Evolutionary conservation across 768 basidiomycete genomes (phyloP), one percentile per base, ranked within the genome.

Genomic region (Leccinum aurantiacum): DNA sequence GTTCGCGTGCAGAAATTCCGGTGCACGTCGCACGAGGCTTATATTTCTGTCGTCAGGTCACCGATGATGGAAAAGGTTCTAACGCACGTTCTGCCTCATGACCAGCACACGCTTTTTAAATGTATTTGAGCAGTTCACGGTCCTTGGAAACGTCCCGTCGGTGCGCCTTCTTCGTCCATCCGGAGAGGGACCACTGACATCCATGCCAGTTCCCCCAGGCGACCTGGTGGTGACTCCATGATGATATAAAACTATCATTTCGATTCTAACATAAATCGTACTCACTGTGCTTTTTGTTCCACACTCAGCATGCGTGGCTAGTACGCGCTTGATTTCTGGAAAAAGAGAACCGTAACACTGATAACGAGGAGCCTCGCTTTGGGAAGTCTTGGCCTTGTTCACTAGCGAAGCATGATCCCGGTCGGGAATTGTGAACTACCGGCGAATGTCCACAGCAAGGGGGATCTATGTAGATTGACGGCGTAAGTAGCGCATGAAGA

Each of bases 401-500:
- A 97, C 87, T 14, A 99, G 73, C 2, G 80, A 67, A 3, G 80
- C 65, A 63, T 89, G 86, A 60, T 97, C 94, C 17, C 82, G 82
- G 67, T 98, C 96, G 71, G 97, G 96, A 66, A 99, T 94, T 15
- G 95, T 97, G 64, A 98, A 90, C 72, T 95, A 99, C 0, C 96
- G 96, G 9, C 96, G 83, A 67, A 93, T 85, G 68, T 98, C 95
- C 1, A 85, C 85, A 0, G 88, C 84, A 9, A 91, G 78, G 4
- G 93, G 93, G 29, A 95, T 86, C 93, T 94, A 60, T 46, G 46
- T 10, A 47, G 7, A 54, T 41, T 56, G 44, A 47, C 15, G 14
- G 51, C 27, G 44, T n/a, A 27, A n/a, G 55, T 33, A 31, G 25
- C 19, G 13, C n/a, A 22, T 22, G 22, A 22, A 22, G 22, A 22